phyloP scores from a whole-genome alignment of 306 rosid species.

The Trifolium fragiferum region DNA sequence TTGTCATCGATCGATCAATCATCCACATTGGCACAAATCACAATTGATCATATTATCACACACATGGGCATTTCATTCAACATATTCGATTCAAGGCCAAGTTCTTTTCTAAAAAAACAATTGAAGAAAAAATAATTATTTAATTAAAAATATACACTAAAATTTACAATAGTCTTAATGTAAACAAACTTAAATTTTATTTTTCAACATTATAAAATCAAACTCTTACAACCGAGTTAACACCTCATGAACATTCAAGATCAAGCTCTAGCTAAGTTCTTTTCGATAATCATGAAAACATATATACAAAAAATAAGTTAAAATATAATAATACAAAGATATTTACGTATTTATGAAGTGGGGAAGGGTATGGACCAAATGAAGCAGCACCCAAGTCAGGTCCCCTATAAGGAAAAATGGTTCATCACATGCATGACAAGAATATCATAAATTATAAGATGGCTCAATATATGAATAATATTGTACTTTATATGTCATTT shows the following conservation, averaged over 20 bases:
- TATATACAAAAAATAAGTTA: neutral
- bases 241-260: too few species aligned
- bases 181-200: too few species aligned
- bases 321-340: neutral
- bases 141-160: too few species aligned
- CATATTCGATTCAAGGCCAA: neutral
- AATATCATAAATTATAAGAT: conserved; percentile 54
- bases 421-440: conserved; percentile 79
- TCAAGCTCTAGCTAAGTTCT: neutral
- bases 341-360: conserved; percentile 19
- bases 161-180: too few species aligned
- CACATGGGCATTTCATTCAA: neutral
- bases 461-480: neutral
- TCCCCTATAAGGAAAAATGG: conserved; percentile 50
- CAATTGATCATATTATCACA: too few species aligned
- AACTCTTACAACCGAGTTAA: too few species aligned
- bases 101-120: too few species aligned
- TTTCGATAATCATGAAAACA: conserved; percentile 23
- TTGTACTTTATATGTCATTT: too few species aligned
- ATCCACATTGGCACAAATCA: too few species aligned
- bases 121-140: too few species aligned
- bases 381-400: conserved; percentile 37
- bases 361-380: conserved; percentile 54
- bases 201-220: too few species aligned
- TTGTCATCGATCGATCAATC: too few species aligned